Percentiles rank a stretch among this genome's conserved stretches.
Conservation (phyloP, 2,329 filamentous ascomycete species). For the Ophiostoma sp. region DNA sequence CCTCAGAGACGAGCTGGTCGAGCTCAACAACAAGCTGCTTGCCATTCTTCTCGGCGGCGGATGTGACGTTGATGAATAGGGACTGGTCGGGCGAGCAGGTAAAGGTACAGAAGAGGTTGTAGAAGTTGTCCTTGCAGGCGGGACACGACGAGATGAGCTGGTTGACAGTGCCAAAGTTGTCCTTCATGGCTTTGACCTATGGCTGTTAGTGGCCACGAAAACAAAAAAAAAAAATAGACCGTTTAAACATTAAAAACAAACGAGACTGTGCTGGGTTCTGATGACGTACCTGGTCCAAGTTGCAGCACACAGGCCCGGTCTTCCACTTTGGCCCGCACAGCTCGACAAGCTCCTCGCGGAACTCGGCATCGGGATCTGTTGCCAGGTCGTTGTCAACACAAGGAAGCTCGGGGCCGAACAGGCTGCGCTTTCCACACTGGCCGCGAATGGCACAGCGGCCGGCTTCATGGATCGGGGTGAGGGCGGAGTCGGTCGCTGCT, state of each 20-base stretch:
- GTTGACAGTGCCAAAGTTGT: constrained; percentile 80
- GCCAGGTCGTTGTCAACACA: constrained; percentile 88
- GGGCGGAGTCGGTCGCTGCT: constrained; percentile 32
- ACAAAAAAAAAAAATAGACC: neutral
- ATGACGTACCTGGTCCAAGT: constrained; percentile 57
- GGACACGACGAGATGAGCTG: constrained; percentile 89
- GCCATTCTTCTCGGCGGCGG: constrained; percentile 56
- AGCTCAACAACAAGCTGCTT: constrained; percentile 74
- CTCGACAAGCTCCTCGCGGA: constrained; percentile 71
- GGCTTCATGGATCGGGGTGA: constrained; percentile 67
- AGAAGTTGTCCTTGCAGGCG: constrained; percentile 97
- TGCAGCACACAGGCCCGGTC: constrained; percentile 78
- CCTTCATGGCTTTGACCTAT: constrained; percentile 65
- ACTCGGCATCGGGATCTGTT: constrained; percentile 62
- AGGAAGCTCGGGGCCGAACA: constrained; percentile 84
- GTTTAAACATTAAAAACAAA: neutral
- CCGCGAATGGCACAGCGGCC: constrained; percentile 87
- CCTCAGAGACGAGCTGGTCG: constrained; percentile 78
- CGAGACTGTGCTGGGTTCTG: neutral
- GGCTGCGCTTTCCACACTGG: constrained; percentile 83
- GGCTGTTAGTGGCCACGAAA: constrained; percentile 39
- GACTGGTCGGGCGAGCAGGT: constrained; percentile 97
- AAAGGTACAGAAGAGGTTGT: constrained; percentile 96
- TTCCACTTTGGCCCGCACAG: constrained; percentile 87
- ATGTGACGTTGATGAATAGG: constrained; percentile 87